These are phyloP conservation scores for Xylaria multiplex DNA, from an alignment of 2,329 filamentous ascomycete genomes.

Conservation along the genomic window DNA sequence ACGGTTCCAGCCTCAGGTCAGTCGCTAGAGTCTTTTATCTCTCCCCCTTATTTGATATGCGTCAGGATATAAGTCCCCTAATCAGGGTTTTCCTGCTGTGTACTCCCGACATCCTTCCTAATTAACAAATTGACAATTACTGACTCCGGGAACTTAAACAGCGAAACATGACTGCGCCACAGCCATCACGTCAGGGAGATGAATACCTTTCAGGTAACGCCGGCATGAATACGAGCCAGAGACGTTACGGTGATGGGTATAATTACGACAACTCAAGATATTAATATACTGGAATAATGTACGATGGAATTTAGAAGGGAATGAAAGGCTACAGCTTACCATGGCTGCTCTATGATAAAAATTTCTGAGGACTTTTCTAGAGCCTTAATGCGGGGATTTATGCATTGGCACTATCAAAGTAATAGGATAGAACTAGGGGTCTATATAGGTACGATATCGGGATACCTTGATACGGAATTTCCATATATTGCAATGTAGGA, in stretches of 20 bases:
- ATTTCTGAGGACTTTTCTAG: constrained; percentile 2
- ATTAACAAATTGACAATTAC: no score
- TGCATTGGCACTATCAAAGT: neutral
- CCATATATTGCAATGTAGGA: neutral
- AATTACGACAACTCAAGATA: constrained; percentile 45
- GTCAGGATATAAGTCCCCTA: no score
- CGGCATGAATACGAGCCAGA: constrained; percentile 44
- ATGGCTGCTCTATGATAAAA: constrained; percentile 26
- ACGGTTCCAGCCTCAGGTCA: constrained; percentile 50
- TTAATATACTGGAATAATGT: constrained; percentile 34
- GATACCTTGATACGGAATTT: neutral
- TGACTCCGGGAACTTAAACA: no score
- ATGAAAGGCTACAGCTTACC: constrained; percentile 10
- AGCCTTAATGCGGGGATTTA: neutral
- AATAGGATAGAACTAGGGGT: neutral
- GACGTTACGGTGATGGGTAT: constrained; percentile 46
- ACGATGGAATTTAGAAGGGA: constrained; percentile 6
- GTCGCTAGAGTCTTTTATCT: no score
- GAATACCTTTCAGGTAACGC: constrained; percentile 47
- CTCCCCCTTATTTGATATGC: no score
- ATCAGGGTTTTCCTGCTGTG: no score
- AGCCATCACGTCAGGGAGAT: constrained; percentile 48
- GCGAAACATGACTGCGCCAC: constrained; percentile 59
- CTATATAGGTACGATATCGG: neutral
- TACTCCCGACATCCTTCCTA: no score